Conservation (phyloP, 768 basidiomycete genomes). For the Tylopilus plumbeoviolaceoides region DNA sequence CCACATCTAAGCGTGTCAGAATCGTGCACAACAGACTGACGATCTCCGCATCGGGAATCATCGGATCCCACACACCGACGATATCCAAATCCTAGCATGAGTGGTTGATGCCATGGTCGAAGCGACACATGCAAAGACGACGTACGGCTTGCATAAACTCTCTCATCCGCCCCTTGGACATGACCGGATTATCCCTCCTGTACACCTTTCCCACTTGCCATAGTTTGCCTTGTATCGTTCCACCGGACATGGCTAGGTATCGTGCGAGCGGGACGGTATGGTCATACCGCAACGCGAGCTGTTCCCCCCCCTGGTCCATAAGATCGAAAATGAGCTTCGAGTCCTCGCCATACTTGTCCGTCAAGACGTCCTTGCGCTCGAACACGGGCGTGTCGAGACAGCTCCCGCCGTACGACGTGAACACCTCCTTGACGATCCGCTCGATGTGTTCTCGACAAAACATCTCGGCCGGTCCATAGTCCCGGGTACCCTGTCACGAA, state of each 20-base stretch:
- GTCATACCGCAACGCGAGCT: slow-evolving; percentile 91
- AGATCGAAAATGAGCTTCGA: slow-evolving; percentile 97
- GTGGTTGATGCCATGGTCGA: not conserved
- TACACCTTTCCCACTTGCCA: slow-evolving; percentile 99
- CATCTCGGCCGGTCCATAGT: slow-evolving; percentile 92
- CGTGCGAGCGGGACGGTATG: slow-evolving; percentile 96
- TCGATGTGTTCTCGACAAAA: slow-evolving; percentile 90
- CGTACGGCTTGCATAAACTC: slow-evolving; percentile 96
- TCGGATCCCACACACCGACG: slow-evolving; percentile 86
- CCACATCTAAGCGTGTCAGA: slow-evolving; percentile 79
- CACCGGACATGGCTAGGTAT: slow-evolving; percentile 93
- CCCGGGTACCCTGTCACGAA: slow-evolving; percentile 96
- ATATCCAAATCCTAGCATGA: slow-evolving; percentile 86
- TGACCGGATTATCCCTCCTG: slow-evolving; percentile 91
- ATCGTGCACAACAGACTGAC: slow-evolving; percentile 80
- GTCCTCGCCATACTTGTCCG: slow-evolving; percentile 98
- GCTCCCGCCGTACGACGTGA: slow-evolving; percentile 83
- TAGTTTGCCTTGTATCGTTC: slow-evolving; percentile 73
- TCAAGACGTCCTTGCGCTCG: slow-evolving; percentile 92
- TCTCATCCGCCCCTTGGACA: slow-evolving; percentile 97
- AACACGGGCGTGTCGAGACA: slow-evolving; percentile 98
- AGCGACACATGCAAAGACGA: not conserved
- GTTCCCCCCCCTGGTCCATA: slow-evolving; percentile 95
- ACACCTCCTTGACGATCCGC: slow-evolving; percentile 79
- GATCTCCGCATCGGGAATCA: slow-evolving; percentile 96